These are phyloP conservation scores for Scytalidium lignicola DNA, from an alignment of 2,329 filamentous ascomycete genomes.

Conservation along the genomic window DNA sequence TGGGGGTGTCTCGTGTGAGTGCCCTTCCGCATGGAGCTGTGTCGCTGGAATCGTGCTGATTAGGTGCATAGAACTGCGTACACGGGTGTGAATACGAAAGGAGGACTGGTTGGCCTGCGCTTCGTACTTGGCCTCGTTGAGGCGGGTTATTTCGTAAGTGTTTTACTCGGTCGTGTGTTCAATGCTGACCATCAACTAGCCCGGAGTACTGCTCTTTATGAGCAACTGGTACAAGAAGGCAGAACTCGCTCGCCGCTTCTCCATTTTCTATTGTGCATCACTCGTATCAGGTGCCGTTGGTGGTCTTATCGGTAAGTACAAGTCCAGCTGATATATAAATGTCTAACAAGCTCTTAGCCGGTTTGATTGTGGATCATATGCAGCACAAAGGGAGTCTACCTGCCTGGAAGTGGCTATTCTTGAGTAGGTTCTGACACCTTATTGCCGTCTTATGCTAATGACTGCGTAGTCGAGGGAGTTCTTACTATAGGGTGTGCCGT, in stretches of 20 bases:
- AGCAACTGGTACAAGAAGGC: slow-evolving; percentile 51
- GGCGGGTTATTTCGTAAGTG: slow-evolving; percentile 39
- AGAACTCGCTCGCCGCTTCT: slow-evolving; percentile 46
- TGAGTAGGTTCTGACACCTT: slow-evolving; percentile 5
- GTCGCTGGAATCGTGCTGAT: slow-evolving; percentile 35
- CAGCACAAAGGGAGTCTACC: slow-evolving; percentile 34
- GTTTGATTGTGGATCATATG: slow-evolving; percentile 11
- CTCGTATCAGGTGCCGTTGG: slow-evolving; percentile 48
- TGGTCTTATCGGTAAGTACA: slow-evolving; percentile 37
- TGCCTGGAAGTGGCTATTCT: slow-evolving; percentile 37
- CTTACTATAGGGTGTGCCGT: slow-evolving; percentile 35
- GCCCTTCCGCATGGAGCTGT: slow-evolving; percentile 44
- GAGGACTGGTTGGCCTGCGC: slow-evolving; percentile 42
- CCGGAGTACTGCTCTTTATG: slow-evolving; percentile 47
- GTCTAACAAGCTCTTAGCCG: slow-evolving; percentile 4
- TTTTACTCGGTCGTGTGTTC: background rate
- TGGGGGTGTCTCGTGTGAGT: slow-evolving; percentile 41
- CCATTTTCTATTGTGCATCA: slow-evolving; percentile 52
- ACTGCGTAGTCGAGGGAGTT: slow-evolving; percentile 28
- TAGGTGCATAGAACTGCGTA: slow-evolving; percentile 45
- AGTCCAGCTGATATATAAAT: background rate
- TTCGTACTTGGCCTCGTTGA: slow-evolving; percentile 46
- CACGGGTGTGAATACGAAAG: slow-evolving; percentile 41
- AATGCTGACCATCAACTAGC: slow-evolving; percentile 15
- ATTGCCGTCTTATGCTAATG: slow-evolving; percentile 1